A percentile compares a stretch with the other conserved stretches of the same genome.
Evolutionary conservation across 371 early-diverging fungal genomes (phyloP).

Genomic region (Apophysomyces sp.): DNA sequence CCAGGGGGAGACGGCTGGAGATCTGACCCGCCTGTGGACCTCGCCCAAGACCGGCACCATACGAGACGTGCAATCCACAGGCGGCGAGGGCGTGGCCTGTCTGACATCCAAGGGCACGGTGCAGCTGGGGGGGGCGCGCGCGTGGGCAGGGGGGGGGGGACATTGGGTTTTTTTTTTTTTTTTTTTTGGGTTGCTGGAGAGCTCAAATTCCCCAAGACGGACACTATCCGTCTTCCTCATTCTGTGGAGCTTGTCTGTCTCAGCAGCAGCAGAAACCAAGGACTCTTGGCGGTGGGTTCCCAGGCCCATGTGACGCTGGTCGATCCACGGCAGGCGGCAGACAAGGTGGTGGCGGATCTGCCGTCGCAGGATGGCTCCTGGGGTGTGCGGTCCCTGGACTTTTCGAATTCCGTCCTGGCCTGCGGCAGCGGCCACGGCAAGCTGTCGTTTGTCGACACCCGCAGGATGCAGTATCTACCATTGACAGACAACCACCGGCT

Average conservation of each 20-base stretch:
- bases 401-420: slow-evolving; percentile 50
- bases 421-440: slow-evolving; percentile 56
- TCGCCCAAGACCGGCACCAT: slow-evolving; percentile 10
- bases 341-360: slow-evolving; percentile 36
- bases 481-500: slow-evolving; percentile 3
- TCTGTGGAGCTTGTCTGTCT: slow-evolving; percentile 59
- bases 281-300: slow-evolving; percentile 61
- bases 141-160: slow-evolving; percentile 2
- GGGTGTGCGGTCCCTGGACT: slow-evolving; percentile 65
- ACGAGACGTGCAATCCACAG: slow-evolving; percentile 6
- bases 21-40: background rate
- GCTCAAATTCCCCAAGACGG: slow-evolving; percentile 8
- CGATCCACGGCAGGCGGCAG: slow-evolving; percentile 47
- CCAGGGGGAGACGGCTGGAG: background rate
- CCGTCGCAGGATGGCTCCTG: slow-evolving; percentile 64
- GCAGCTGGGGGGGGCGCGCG: slow-evolving; percentile 44
- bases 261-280: slow-evolving; percentile 23
- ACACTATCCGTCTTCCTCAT: slow-evolving; percentile 35
- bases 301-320: slow-evolving; percentile 57
- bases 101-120: slow-evolving; percentile 34
- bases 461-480: slow-evolving; percentile 45
- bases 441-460: slow-evolving; percentile 45
- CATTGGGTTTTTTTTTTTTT: background rate
- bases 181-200: background rate
- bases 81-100: slow-evolving; percentile 13